These are phyloP conservation scores for Capsicum pubescens DNA, from an alignment of 257 asterid genomes.

Conservation along the genomic window DNA sequence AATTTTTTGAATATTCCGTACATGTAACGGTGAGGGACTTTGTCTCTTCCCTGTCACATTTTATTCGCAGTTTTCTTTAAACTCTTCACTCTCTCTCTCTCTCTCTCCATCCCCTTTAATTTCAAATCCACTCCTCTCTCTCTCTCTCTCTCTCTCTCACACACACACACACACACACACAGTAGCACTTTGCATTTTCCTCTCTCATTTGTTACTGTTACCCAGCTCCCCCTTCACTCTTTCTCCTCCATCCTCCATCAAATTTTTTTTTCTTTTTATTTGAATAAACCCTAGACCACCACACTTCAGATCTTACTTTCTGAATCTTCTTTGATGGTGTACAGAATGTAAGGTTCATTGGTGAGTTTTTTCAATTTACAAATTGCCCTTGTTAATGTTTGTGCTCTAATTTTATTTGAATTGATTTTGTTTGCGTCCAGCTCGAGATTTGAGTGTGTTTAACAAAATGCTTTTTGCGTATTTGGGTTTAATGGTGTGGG, in stretches of 20 bases:
- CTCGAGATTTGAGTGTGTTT: not conserved
- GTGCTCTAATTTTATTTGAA: not conserved
- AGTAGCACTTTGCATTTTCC: not conserved
- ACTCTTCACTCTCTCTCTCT: not conserved
- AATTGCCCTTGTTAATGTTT: conserved; percentile 31
- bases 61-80: not conserved
- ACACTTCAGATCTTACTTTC: conserved; percentile 34
- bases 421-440: not conserved
- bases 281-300: not conserved
- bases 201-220: not conserved
- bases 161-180: not conserved
- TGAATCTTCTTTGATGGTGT: not conserved
- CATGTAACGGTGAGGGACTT: conserved; percentile 31
- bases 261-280: too few species aligned
- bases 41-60: not conserved
- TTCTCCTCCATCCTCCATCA: conserved; percentile 29
- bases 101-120: not conserved
- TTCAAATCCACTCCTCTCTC: conserved; percentile 14
- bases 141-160: not conserved
- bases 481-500: not conserved
- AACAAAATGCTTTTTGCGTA: not conserved
- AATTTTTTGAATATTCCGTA: not conserved
- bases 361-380: conserved; percentile 36
- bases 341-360: conserved; percentile 33
- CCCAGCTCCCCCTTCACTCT: conserved; percentile 15